phyloP scores from a whole-genome alignment of 169 alveolate species.

The Eimeria praecox region DNA sequence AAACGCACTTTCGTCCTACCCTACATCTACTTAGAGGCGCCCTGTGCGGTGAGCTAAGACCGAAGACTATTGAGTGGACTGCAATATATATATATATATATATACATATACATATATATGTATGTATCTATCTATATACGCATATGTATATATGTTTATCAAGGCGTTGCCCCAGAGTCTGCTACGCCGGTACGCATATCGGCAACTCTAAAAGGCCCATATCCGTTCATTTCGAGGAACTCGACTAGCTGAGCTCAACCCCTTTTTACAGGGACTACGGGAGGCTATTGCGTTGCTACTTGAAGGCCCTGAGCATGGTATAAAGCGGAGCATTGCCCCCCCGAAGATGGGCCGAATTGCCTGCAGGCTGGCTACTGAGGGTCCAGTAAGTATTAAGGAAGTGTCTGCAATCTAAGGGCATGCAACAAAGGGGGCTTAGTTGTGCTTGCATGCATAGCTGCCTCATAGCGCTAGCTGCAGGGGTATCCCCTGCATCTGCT shows the following conservation, averaged over 20 bases:
- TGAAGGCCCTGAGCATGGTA: too few species aligned
- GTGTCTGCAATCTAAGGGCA: not conserved
- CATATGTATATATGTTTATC: not conserved
- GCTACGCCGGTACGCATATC: not conserved
- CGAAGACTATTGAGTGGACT: not conserved
- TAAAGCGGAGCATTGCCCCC: too few species aligned
- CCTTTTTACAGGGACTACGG: too few species aligned
- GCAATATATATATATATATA: not conserved
- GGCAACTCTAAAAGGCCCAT: too few species aligned
- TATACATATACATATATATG: too few species aligned
- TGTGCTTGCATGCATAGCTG: not conserved
- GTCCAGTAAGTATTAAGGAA: not conserved
- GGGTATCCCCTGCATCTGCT: not conserved
- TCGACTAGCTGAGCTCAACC: too few species aligned
- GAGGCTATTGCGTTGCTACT: too few species aligned
- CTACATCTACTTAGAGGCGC: not conserved
- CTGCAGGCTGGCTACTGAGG: not conserved
- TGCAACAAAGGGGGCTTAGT: not conserved
- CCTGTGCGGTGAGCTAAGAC: not conserved
- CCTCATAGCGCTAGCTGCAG: not conserved
- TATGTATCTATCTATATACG: too few species aligned
- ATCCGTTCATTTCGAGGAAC: too few species aligned
- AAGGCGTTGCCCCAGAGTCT: not conserved
- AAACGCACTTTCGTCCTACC: not conserved
- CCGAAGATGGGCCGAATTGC: too few species aligned